These are phyloP conservation scores for Phlegmacium glaucopus DNA, from an alignment of 768 basidiomycete genomes.

Conservation along the genomic window DNA sequence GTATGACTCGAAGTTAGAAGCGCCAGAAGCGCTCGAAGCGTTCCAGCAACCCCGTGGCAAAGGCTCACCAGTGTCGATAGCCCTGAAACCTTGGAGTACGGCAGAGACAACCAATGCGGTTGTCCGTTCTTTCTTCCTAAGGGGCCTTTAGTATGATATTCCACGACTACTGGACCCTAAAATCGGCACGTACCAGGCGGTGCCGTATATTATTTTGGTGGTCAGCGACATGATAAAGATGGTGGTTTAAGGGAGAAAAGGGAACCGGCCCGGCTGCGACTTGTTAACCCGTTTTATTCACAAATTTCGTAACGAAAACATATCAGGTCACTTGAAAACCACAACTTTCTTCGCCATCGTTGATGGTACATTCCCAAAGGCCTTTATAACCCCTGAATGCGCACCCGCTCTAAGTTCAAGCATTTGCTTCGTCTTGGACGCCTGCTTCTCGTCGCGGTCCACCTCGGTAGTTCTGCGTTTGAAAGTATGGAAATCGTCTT, in stretches of 20 bases:
- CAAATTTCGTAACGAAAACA: too few species aligned
- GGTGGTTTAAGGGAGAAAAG: neutral
- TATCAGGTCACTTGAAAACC: constrained; percentile 16
- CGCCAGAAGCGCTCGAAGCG: neutral
- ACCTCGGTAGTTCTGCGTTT: constrained; percentile 62
- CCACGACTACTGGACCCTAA: neutral
- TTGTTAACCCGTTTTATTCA: too few species aligned
- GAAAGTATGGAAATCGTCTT: constrained; percentile 90
- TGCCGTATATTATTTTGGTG: constrained; percentile 55
- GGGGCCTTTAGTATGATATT: neutral
- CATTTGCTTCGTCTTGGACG: constrained; percentile 38
- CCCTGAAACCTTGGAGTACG: constrained; percentile 72
- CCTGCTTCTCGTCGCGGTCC: constrained; percentile 53
- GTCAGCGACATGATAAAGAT: constrained; percentile 13
- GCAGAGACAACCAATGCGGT: constrained; percentile 65
- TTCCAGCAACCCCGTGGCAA: neutral
- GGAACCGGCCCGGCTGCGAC: too few species aligned
- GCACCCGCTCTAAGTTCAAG: constrained; percentile 42
- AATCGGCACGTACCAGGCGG: constrained; percentile 46
- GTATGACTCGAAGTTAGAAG: neutral
- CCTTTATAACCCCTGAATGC: constrained; percentile 37
- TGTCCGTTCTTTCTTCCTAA: constrained; percentile 78
- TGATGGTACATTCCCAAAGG: constrained; percentile 24
- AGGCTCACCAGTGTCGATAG: constrained; percentile 74
- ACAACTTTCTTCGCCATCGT: constrained; percentile 42